Base-by-base conservation (phyloP, 306 rosid species). In the Acmispon strigosus region DNA sequence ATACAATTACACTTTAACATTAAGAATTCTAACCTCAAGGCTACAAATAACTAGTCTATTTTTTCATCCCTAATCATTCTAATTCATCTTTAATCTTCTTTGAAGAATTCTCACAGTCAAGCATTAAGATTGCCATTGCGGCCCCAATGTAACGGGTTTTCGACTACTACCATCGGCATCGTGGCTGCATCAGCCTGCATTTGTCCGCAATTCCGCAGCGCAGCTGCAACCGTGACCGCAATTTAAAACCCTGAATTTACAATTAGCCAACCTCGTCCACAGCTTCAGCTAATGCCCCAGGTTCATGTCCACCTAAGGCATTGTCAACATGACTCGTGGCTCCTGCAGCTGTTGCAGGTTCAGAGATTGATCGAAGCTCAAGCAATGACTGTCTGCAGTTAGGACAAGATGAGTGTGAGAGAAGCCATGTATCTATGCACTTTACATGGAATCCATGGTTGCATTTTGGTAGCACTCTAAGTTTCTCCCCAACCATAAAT, bases 361-460 rank as follows among this genome's bases (percentile, higher is more conserved):
- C 84, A 15, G 87, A 69, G 73, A 12, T 11, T 1, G 67, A 24
- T 13, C 80, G 87, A 8, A 41, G 84, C 14, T 89, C 90, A 22
- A 87, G 80, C 92, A 94, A 80, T 8, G 90, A 86, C 47, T 83
- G 94, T 62, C 98, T 83, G 76, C 98, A 94, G 58, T 89, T 90
- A 12, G 98, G 98, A 69, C 98, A 94, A 24, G 97, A 90, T 2
- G 98, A 89, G 81, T 89, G 98, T 16, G 92, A 90, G 53, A 72
- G 83, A 10, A 94, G 76, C 98, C 98, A 94, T 5, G 83, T 85
- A 68, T 94, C 97, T 72, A 94, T 75, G 69, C 98, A 94, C 68
- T 79, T 79, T 1, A 89, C 96, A 76, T 94, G 98, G 73, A 90
- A 94, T 5, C 88, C 89, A 76, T 94, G 98, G 81, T 84, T 84